Evolutionary conservation across 495 filamentous ascomycete species (phyloP).

Genomic region (Aspergillus nanangensis): DNA sequence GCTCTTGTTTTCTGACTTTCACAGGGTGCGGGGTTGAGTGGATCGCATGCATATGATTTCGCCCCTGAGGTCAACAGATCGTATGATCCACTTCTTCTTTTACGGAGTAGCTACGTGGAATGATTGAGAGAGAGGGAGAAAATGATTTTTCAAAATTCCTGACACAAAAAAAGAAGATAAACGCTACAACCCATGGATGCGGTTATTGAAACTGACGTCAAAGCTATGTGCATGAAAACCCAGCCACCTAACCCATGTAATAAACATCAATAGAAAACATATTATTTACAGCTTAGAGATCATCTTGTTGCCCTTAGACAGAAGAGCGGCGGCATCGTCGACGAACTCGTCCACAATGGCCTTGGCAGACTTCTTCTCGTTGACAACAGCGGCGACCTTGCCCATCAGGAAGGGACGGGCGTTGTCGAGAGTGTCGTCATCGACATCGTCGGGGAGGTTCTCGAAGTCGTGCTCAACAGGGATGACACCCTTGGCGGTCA

Average conservation of each 20-base stretch:
- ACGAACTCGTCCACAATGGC: slow-evolving; percentile 93
- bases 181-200: slow-evolving; percentile 1
- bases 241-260: not conserved
- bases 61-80: no score
- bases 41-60: no score
- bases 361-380: slow-evolving; percentile 90
- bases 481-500: slow-evolving; percentile 82
- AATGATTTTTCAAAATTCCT: not conserved
- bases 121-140: no score
- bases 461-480: slow-evolving; percentile 95
- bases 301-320: slow-evolving; percentile 64
- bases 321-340: slow-evolving; percentile 65
- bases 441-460: slow-evolving; percentile 65
- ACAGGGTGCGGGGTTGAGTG: no score
- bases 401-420: slow-evolving; percentile 94
- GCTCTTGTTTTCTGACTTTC: no score
- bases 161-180: not conserved
- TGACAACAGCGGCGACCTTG: slow-evolving; percentile 89
- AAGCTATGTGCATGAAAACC: slow-evolving; percentile 3
- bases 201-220: slow-evolving; percentile 2
- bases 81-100: no score
- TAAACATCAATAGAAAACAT: slow-evolving; percentile 2
- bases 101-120: no score
- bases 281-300: slow-evolving; percentile 58
- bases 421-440: slow-evolving; percentile 82